Evolutionary conservation across 352 stramenopile genomes (phyloP), one percentile per base, ranked within the genome.

Genomic region (Phytopythium cucurbitacearum): DNA sequence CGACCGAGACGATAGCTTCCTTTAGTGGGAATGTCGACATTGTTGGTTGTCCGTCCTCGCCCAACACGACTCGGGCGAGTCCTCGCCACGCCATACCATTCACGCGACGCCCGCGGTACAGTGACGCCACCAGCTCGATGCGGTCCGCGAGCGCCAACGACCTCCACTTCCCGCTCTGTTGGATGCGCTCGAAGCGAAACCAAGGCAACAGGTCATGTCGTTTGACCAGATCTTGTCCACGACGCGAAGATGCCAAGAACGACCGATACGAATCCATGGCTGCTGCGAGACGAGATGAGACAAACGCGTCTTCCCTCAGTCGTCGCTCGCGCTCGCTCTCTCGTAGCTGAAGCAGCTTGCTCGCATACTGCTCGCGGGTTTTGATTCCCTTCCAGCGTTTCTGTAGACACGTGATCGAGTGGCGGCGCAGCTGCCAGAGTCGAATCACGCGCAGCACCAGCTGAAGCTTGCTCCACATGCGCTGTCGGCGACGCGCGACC

Each of bases 161-260:
- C 21, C 2, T 11, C 40, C 40, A 44, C 7, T 15, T 9, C 5
- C 11, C 5, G 11, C 11, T 35, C 8, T 53, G 11, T 13, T 45
- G 57, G 1, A 73, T 36, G 10, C 54, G 59, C 7, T 52, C 45
- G 21, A 73, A 71, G 12, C 58, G 65, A 3, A 65, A 9, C 58
- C 58, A 73, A 8, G 62, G 55, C 13, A 63, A 64, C 34, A 71
- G 56, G n/a, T 40, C 49, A 47, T 73, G 65, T 41, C 44, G 60
- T 36, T 33, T 44, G 6, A 73, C 61, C 7, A 68, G 40, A 37
- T 58, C 28, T 35, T 41, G 58, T 7, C 55, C 65, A n/a, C 47
- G 46, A 6, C 54, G 59, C 5, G 65, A 65, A 4, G 4, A 59
- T 9, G 10, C 10, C 0, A 73, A 36, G 34, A 73, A 73, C 2